Conservation (phyloP, 805 yeast genomes). For the Torulaspora delbrueckii region DNA sequence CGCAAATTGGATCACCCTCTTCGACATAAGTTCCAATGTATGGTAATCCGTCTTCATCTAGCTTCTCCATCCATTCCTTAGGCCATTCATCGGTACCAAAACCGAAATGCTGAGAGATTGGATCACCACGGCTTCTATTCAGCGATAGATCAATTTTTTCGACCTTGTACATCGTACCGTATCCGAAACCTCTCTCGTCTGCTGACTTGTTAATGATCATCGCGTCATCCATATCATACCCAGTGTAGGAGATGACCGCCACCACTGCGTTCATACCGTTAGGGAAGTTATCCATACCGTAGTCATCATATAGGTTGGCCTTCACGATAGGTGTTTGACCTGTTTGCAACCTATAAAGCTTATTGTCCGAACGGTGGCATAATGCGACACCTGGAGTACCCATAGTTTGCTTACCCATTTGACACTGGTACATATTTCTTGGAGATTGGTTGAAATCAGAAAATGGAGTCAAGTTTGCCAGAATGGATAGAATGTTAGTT, state of each 20-base stretch:
- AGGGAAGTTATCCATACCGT: conserved; percentile 97
- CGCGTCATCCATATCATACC: conserved; percentile 99
- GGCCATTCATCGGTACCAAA: conserved; percentile 94
- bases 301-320: conserved; percentile 88
- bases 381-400: conserved; percentile 99
- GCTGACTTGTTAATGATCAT: conserved; percentile 97
- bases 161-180: conserved; percentile 93
- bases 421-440: conserved; percentile 99
- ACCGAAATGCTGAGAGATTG: conserved; percentile 89
- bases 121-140: conserved; percentile 85
- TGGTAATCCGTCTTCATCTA: conserved; percentile 92
- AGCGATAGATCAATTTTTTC: conserved; percentile 81
- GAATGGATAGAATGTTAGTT: conserved; percentile 86
- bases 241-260: conserved; percentile 97
- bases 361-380: conserved; percentile 88
- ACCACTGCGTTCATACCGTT: conserved; percentile 98
- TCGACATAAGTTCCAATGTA: conserved; percentile 79
- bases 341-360: conserved; percentile 82
- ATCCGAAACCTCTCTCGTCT: conserved; percentile 95
- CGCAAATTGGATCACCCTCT: conserved; percentile 94
- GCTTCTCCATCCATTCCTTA: conserved; percentile 76
- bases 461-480: conserved; percentile 96
- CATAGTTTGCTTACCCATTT: conserved; percentile 99
- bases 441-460: conserved; percentile 99
- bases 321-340: conserved; percentile 98